phyloP scores from a whole-genome alignment of 148 eudicot genomes.

The Agrostemma githago region DNA sequence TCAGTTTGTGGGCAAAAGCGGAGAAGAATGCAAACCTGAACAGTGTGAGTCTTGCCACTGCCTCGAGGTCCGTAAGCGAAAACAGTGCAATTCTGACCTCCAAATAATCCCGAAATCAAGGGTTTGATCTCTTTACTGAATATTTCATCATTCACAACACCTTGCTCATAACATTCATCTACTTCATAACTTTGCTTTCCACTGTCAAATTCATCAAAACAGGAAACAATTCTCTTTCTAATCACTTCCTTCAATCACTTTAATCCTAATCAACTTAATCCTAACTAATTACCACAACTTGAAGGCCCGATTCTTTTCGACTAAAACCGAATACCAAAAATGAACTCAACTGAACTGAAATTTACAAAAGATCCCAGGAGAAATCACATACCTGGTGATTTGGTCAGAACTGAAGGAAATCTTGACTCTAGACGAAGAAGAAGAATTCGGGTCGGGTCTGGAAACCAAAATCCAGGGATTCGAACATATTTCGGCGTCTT shows the following conservation, averaged over 20 bases:
- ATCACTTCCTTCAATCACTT: too few species aligned
- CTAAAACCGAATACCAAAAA: not conserved
- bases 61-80: slow-evolving; percentile 81
- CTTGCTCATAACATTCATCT: slow-evolving; percentile 68
- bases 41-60: slow-evolving; percentile 76
- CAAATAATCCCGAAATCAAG: slow-evolving; percentile 46
- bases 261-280: too few species aligned
- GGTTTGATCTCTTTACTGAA: slow-evolving; percentile 63
- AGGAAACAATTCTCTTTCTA: too few species aligned
- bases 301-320: not conserved
- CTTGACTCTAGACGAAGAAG: slow-evolving; percentile 33
- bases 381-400: slow-evolving; percentile 31
- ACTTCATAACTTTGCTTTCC: slow-evolving; percentile 53
- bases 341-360: not conserved
- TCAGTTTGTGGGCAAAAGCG: not conserved
- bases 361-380: not conserved
- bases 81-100: slow-evolving; percentile 55
- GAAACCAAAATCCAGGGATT: slow-evolving; percentile 45
- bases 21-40: slow-evolving; percentile 48
- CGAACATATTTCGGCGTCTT: slow-evolving; percentile 25
- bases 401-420: slow-evolving; percentile 43
- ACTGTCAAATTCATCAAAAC: slow-evolving; percentile 24
- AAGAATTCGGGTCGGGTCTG: slow-evolving; percentile 30
- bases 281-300: not conserved
- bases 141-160: slow-evolving; percentile 35